phyloP scores from a whole-genome alignment of 2,329 filamentous ascomycete species.

The Fusarium pseudocircinatum region DNA sequence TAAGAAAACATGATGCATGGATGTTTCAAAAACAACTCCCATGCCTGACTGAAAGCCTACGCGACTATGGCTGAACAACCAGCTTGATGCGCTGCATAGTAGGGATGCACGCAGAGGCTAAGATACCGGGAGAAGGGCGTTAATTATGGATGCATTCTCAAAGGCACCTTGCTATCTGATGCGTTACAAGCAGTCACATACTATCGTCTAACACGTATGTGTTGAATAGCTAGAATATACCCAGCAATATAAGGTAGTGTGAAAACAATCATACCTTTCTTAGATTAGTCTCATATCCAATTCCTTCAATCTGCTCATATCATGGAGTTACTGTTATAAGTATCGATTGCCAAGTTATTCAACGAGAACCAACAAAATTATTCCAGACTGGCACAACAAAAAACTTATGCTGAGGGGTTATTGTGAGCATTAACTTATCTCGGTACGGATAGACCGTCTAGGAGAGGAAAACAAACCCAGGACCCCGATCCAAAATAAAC shows the following conservation, averaged over 20 bases:
- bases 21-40: background rate
- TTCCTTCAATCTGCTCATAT: background rate
- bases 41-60: background rate
- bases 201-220: background rate
- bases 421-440: background rate
- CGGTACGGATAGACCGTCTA: background rate
- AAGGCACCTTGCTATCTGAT: background rate
- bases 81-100: background rate
- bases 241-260: background rate
- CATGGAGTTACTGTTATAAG: background rate
- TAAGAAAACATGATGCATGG: background rate
- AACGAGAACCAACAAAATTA: background rate
- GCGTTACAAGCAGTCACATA: background rate
- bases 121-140: background rate
- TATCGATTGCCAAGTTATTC: background rate
- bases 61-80: background rate
- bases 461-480: background rate
- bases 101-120: background rate
- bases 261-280: background rate
- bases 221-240: background rate
- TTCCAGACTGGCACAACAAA: background rate
- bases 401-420: background rate
- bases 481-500: background rate
- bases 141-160: background rate
- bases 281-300: background rate